A percentile compares a stretch with the other conserved stretches of the same genome.
phyloP scores from a whole-genome alignment of 345 rosid genomes.

The Reutealis trisperma region DNA sequence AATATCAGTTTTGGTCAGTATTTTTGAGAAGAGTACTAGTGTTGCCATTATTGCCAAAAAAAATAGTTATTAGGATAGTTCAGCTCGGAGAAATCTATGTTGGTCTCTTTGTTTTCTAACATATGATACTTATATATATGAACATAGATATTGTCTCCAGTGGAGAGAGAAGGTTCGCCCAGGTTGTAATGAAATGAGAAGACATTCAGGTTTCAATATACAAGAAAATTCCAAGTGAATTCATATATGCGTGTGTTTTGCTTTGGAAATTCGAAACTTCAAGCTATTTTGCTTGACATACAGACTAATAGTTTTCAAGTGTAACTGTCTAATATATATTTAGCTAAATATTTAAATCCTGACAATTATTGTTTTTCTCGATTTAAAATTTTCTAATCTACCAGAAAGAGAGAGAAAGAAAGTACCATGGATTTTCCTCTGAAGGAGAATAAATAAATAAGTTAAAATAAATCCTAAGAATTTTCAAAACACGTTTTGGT shows the following conservation, averaged over 20 bases:
- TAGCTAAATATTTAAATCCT: too few relatives aligned
- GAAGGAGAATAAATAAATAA: too few relatives aligned
- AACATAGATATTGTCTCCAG: neutral
- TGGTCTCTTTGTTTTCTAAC: neutral
- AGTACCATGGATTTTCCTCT: too few relatives aligned
- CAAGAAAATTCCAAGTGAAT: neutral
- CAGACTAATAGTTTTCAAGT: too few relatives aligned
- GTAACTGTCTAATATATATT: too few relatives aligned
- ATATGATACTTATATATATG: neutral
- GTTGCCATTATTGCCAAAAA: neutral
- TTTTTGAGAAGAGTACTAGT: neutral
- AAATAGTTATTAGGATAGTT: too few relatives aligned
- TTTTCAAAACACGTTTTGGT: too few relatives aligned
- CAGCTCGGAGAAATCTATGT: neutral
- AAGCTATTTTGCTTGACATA: too few relatives aligned
- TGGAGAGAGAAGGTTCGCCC: neutral
- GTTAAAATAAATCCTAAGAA: too few relatives aligned
- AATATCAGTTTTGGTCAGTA: slow-evolving; percentile 1
- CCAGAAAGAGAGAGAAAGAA: too few relatives aligned
- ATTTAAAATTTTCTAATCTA: too few relatives aligned
- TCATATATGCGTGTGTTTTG: neutral
- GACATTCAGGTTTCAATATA: neutral
- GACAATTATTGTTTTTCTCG: too few relatives aligned
- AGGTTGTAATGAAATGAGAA: neutral
- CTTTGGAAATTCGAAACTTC: neutral